These are phyloP conservation scores for Penstemon barbatus DNA, from an alignment of 257 asterid genomes.

Conservation along the genomic window DNA sequence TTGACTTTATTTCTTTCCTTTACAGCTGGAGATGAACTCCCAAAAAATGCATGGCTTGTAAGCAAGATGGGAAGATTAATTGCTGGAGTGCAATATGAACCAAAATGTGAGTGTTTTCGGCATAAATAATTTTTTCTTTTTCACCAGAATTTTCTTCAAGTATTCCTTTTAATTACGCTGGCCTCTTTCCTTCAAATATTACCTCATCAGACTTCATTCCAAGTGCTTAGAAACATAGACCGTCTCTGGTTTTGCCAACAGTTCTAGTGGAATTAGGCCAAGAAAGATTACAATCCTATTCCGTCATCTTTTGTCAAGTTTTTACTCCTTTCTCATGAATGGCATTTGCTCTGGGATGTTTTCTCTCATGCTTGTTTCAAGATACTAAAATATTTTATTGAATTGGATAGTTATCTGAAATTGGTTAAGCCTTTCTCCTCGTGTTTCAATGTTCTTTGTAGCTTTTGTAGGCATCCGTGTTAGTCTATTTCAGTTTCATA, in stretches of 20 bases:
- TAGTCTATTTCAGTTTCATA: too few species aligned
- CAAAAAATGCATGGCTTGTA: constrained; percentile 84
- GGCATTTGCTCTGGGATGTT: neutral
- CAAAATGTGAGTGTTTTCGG: constrained; percentile 55
- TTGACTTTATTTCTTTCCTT: constrained; percentile 26
- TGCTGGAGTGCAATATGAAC: constrained; percentile 92
- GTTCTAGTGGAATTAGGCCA: neutral
- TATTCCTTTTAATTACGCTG: neutral
- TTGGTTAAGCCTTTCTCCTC: too few species aligned
- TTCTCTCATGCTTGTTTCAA: constrained; percentile 12
- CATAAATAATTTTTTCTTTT: constrained; percentile 12
- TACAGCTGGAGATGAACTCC: constrained; percentile 66
- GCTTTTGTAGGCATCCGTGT: neutral
- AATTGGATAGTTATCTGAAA: neutral
- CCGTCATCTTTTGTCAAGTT: neutral
- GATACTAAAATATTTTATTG: neutral
- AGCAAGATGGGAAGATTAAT: constrained; percentile 91
- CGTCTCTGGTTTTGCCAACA: constrained; percentile 1
- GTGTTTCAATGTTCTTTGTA: neutral
- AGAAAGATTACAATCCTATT: neutral
- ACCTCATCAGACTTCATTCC: neutral
- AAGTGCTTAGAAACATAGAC: neutral
- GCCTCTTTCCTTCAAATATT: constrained; percentile 12
- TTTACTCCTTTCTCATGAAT: neutral
- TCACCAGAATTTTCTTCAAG: constrained; percentile 12